Percentiles rank a stretch among this genome's conserved stretches.
Evolutionary conservation across 306 rosid genomes (phyloP).

Genomic region (Astragalus glycyphyllos): DNA sequence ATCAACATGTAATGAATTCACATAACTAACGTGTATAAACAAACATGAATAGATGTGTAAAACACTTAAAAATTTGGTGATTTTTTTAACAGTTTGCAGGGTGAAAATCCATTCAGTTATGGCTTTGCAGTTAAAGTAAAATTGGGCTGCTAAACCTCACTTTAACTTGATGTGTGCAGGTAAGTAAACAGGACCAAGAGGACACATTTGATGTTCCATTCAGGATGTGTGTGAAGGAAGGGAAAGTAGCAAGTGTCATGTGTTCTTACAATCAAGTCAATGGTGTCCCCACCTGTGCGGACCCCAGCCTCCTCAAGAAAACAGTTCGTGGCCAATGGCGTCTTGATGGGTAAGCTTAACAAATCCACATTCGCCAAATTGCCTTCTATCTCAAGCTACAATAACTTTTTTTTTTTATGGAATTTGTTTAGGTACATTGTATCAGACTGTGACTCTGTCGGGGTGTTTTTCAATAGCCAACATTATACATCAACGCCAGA

Average conservation of each 20-base stretch:
- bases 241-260: constrained; percentile 90
- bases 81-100: too few relatives aligned
- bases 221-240: constrained; percentile 89
- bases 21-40: too few relatives aligned
- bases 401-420: constrained; percentile 8
- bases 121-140: too few relatives aligned
- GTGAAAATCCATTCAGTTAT: too few relatives aligned
- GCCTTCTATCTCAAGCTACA: not conserved
- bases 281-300: constrained; percentile 97
- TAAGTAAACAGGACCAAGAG: constrained; percentile 86
- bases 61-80: too few relatives aligned
- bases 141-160: too few relatives aligned
- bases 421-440: constrained; percentile 74
- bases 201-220: constrained; percentile 92
- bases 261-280: constrained; percentile 95
- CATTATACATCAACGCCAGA: constrained; percentile 87
- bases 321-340: constrained; percentile 80
- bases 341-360: constrained; percentile 67
- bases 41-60: too few relatives aligned
- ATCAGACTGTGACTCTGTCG: constrained; percentile 91
- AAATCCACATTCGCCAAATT: not conserved
- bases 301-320: constrained; percentile 76
- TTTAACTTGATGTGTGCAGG: constrained; percentile 50
- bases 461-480: constrained; percentile 69
- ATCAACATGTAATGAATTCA: not conserved